Percentiles rank a stretch among this genome's conserved stretches.
Evolutionary conservation across 495 filamentous ascomycete species (phyloP).

Genomic region (Darksidea phi): DNA sequence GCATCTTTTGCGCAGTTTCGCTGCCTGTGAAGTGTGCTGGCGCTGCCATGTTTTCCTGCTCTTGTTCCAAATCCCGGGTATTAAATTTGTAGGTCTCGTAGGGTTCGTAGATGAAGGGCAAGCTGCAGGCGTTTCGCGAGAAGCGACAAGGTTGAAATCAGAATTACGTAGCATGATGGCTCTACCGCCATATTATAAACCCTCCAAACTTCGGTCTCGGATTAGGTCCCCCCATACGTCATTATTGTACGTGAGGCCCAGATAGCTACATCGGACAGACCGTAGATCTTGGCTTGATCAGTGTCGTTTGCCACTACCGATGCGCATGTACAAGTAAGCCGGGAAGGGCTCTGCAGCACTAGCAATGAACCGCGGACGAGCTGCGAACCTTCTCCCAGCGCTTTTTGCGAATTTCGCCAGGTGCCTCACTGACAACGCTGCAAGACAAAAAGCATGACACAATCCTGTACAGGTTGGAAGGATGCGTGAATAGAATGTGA

Average conservation of each 20-base stretch:
- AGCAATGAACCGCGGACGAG: no score
- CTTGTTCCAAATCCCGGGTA: background rate
- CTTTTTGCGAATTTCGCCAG: no score
- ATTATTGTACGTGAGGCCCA: constrained; percentile 1
- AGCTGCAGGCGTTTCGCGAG: no score
- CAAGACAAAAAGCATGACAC: no score
- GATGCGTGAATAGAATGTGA: no score
- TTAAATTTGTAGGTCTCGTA: background rate
- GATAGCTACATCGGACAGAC: background rate
- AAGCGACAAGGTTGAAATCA: no score
- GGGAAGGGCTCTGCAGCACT: no score
- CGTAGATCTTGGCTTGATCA: background rate
- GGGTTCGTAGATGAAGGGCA: no score
- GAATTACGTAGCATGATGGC: no score
- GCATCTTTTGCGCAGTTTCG: background rate
- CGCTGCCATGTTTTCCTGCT: constrained; percentile 25
- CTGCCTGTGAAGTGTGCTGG: constrained; percentile 30
- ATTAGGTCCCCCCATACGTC: constrained; percentile 12
- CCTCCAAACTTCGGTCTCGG: constrained; percentile 7
- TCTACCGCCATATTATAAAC: background rate
- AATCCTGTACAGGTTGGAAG: no score
- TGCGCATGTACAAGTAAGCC: background rate
- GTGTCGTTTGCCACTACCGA: background rate
- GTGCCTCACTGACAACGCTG: no score
- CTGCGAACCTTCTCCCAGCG: background rate